Conservation (phyloP, 805 yeast genomes). For the Wickerhamiella cacticola region DNA sequence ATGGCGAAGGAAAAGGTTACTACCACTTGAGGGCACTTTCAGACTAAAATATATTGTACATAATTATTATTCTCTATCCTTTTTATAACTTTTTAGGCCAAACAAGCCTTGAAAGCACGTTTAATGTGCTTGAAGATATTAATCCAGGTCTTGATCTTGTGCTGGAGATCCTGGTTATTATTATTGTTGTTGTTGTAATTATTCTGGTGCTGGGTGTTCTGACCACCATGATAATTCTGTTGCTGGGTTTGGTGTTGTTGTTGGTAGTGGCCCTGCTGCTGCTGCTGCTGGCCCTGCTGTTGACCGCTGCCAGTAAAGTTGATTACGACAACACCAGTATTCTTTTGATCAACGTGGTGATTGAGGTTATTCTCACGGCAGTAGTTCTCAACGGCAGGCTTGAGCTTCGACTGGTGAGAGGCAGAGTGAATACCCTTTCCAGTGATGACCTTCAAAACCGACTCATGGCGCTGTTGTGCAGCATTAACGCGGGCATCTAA, state of each 20-base stretch:
- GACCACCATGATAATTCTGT: slow-evolving; percentile 21
- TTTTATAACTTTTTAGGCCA: slow-evolving; percentile 7
- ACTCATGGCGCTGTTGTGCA: slow-evolving; percentile 39
- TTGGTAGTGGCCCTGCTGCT: slow-evolving; percentile 15
- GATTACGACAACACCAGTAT: slow-evolving; percentile 69
- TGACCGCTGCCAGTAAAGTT: slow-evolving; percentile 40
- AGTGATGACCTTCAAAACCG: slow-evolving; percentile 65
- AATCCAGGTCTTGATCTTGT: slow-evolving; percentile 13
- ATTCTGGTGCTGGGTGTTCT: slow-evolving; percentile 18
- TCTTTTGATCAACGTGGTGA: slow-evolving; percentile 52
- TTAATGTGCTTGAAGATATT: slow-evolving; percentile 20
- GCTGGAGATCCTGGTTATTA: slow-evolving; percentile 17
- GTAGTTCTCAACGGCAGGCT: slow-evolving; percentile 75
- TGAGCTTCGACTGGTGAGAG: slow-evolving; percentile 71
- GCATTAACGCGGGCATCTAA: slow-evolving; percentile 64
- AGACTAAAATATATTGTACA: slow-evolving; percentile 5
- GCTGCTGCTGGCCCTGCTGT: slow-evolving; percentile 12
- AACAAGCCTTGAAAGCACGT: slow-evolving; percentile 16
- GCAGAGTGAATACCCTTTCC: slow-evolving; percentile 86
- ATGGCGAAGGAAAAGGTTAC: slow-evolving; percentile 17
- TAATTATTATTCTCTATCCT: neutral
- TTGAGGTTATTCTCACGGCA: slow-evolving; percentile 55
- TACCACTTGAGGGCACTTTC: neutral
- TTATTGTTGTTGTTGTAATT: slow-evolving; percentile 21
- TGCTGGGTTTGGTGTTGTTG: neutral